phyloP scores from a whole-genome alignment of 208 protist genomes.

The Crithidia sp. region DNA sequence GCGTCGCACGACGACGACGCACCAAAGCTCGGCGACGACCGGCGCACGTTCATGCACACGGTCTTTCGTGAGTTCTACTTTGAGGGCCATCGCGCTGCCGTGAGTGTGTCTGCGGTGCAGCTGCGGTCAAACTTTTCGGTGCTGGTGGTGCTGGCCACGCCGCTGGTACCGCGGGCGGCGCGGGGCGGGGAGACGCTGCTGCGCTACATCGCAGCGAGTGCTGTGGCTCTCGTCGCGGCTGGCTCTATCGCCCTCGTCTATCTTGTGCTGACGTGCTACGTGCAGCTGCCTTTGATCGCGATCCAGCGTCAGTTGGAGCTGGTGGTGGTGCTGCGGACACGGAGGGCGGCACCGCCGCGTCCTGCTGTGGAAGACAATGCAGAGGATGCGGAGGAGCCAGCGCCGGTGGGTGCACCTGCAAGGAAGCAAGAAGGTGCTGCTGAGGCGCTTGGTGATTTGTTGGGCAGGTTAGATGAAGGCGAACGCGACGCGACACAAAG shows the following conservation, averaged over 20 bases:
- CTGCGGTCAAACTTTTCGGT: conserved; percentile 21
- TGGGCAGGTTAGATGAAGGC: too few relatives aligned
- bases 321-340: conserved; percentile 5
- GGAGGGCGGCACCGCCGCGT: not conserved
- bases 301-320: conserved; percentile 25
- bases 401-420: too few relatives aligned
- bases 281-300: conserved; percentile 18
- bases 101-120: conserved; percentile 24
- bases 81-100: conserved; percentile 5
- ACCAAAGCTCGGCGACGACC: conserved; percentile 10
- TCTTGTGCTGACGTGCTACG: conserved; percentile 6
- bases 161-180: not conserved
- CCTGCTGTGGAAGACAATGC: not conserved
- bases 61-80: conserved; percentile 24
- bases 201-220: conserved; percentile 15
- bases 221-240: conserved; percentile 1
- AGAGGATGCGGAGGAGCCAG: too few relatives aligned
- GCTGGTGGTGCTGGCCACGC: conserved; percentile 15
- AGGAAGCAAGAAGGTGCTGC: too few relatives aligned
- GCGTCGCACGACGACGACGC: not conserved
- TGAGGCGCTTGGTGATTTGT: too few relatives aligned
- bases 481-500: too few relatives aligned
- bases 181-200: not conserved
- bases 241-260: conserved; percentile 13
- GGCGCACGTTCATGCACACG: conserved; percentile 10